phyloP scores from a whole-genome alignment of 345 rosid genomes.

The Moringa oleifera region DNA sequence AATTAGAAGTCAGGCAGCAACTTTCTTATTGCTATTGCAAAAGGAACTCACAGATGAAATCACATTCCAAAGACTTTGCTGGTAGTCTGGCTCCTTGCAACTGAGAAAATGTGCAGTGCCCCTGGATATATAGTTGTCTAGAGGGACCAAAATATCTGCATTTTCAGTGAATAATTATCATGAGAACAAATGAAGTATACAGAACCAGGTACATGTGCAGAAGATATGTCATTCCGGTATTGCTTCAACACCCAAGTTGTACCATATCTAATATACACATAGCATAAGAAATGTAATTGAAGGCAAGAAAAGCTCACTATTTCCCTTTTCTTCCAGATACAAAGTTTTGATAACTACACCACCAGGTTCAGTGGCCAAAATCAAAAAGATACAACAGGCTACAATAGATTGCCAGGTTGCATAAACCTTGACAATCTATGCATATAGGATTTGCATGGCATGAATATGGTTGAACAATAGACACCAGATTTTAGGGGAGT shows the following conservation, averaged over 20 bases:
- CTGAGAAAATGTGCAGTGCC: constrained; percentile 86
- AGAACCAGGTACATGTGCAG: background rate
- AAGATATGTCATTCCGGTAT: too few species aligned
- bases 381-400: too few species aligned
- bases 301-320: too few species aligned
- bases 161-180: constrained; percentile 11
- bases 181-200: constrained; percentile 4
- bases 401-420: too few species aligned
- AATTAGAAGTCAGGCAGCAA: background rate
- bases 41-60: constrained; percentile 75
- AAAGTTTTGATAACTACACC: background rate
- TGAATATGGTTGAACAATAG: too few species aligned
- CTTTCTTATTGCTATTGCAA: constrained; percentile 11
- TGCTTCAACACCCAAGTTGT: background rate
- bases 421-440: too few species aligned
- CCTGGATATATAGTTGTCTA: constrained; percentile 94
- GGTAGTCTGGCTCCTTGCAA: constrained; percentile 93
- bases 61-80: constrained; percentile 92
- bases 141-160: constrained; percentile 91
- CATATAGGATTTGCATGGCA: too few species aligned
- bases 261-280: background rate
- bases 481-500: too few species aligned
- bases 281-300: background rate
- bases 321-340: too few species aligned
- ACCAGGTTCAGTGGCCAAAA: background rate